A percentile compares a stretch with the other conserved stretches of the same genome.
These are phyloP conservation scores for Vicia sativa DNA, from an alignment of 306 rosid genomes.

Conservation along the genomic window DNA sequence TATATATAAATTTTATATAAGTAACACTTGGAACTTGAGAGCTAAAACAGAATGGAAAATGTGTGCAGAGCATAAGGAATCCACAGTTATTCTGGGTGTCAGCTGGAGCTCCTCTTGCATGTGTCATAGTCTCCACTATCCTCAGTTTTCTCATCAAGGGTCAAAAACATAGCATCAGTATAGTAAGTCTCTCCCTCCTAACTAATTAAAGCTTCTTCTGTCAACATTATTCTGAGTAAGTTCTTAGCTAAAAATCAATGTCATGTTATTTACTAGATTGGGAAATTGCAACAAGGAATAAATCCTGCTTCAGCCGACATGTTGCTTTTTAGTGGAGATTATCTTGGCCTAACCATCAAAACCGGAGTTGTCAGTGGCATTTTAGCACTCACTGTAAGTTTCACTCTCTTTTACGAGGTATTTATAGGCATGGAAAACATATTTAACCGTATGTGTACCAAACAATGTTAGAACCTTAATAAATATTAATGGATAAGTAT, in stretches of 20 bases:
- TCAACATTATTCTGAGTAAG: neutral
- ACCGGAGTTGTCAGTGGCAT: conserved; percentile 78
- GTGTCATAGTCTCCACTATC: conserved; percentile 72
- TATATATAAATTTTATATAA: no score
- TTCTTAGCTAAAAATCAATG: conserved; percentile 3
- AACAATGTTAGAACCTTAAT: neutral
- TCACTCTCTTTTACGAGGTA: neutral
- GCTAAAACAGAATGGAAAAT: no score
- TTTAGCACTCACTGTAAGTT: conserved; percentile 77
- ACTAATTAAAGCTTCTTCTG: conserved; percentile 2
- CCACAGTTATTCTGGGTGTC: conserved; percentile 86
- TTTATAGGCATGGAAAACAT: neutral
- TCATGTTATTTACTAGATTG: conserved; percentile 54
- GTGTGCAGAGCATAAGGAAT: conserved; percentile 57
- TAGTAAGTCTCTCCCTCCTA: conserved; percentile 45
- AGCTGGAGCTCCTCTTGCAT: conserved; percentile 88
- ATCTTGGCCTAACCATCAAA: conserved; percentile 59
- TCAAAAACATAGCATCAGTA: conserved; percentile 62
- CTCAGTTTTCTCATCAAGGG: conserved; percentile 64
- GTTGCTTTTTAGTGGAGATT: conserved; percentile 51
- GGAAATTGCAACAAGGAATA: conserved; percentile 66
- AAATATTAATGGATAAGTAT: neutral
- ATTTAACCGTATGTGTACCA: neutral
- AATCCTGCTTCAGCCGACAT: conserved; percentile 68
- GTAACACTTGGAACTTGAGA: no score